Conservation (phyloP, 495 filamentous ascomycete genomes). For the Xylaria bambusicola region DNA sequence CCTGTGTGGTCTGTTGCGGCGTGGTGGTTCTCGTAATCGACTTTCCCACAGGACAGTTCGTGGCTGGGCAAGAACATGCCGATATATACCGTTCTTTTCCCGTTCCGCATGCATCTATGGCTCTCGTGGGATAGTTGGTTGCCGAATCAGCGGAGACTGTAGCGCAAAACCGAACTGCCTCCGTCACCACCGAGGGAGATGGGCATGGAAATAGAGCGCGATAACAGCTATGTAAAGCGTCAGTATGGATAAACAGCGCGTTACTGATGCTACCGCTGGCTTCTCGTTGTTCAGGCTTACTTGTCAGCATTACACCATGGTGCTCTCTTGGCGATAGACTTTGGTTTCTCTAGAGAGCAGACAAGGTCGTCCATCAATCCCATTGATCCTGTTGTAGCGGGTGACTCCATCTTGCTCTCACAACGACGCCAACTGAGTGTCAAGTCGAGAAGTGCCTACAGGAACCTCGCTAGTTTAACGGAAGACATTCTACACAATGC, state of each 20-base stretch:
- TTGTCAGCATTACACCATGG: background rate
- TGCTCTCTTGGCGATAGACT: background rate
- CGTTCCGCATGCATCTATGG: background rate
- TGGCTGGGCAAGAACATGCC: constrained; percentile 5
- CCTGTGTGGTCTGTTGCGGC: background rate
- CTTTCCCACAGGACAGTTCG: background rate
- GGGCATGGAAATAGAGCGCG: constrained; percentile 5
- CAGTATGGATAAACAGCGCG: background rate
- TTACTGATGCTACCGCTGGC: no score
- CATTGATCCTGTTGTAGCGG: background rate
- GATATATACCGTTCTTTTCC: constrained; percentile 1
- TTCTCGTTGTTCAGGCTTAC: no score
- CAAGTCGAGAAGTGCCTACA: no score
- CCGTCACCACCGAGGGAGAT: background rate
- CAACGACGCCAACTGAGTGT: no score
- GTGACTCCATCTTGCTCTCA: background rate
- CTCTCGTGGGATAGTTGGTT: constrained; percentile 2
- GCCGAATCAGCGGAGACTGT: background rate
- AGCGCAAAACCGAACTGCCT: background rate
- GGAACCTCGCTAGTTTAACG: no score
- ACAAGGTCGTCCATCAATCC: no score
- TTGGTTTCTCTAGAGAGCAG: background rate
- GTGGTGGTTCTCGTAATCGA: no score
- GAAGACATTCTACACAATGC: no score
- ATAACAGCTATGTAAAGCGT: background rate